phyloP scores from a whole-genome alignment of 2,329 filamentous ascomycete genomes.

The Ceratocystis alfenasii region DNA sequence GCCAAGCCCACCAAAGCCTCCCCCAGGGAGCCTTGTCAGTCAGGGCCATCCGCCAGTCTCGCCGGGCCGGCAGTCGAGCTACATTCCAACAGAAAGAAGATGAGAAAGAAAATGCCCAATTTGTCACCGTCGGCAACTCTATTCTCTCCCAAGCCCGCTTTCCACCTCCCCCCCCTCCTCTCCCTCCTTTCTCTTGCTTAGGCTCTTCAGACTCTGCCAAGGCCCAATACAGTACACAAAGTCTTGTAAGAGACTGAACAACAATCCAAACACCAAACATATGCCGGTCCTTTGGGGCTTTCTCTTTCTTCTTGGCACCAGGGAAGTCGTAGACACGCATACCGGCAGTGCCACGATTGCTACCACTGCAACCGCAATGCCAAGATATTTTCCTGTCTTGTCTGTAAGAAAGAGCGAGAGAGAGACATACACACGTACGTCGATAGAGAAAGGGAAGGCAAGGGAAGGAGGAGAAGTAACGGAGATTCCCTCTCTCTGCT shows the following conservation, averaged over 20 bases:
- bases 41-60: background rate
- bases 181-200: background rate
- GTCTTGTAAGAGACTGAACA: constrained; percentile 3
- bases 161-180: background rate
- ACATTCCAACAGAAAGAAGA: background rate
- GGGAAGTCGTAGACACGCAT: constrained; percentile 9
- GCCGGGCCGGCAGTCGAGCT: background rate
- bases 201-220: constrained; percentile 6
- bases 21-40: too few species aligned
- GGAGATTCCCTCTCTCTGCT: background rate
- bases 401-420: background rate
- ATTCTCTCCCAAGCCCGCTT: background rate
- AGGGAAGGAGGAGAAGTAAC: background rate
- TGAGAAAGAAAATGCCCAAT: background rate
- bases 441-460: background rate
- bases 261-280: constrained; percentile 11
- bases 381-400: background rate
- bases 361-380: background rate
- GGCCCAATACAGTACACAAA: constrained; percentile 1
- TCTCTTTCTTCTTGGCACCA: constrained; percentile 3
- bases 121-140: too few species aligned
- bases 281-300: constrained; percentile 7
- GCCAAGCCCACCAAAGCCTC: background rate
- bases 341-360: constrained; percentile 6
- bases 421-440: too few species aligned